Evolutionary conservation across 257 asterid genomes (phyloP).

Genomic region (Lantana camara): DNA sequence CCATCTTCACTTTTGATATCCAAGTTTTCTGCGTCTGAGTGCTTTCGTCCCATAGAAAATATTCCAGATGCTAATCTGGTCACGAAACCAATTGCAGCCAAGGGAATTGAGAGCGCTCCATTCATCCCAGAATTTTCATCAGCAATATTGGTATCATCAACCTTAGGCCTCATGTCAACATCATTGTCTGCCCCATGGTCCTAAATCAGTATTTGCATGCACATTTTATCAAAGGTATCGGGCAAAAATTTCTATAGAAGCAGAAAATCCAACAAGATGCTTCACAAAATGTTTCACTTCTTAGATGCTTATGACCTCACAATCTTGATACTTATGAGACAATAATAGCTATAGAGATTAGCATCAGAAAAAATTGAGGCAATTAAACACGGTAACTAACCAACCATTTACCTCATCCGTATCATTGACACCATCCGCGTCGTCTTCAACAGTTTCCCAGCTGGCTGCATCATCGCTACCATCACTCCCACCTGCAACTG

Average conservation of each 20-base stretch:
- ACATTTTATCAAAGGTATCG: conserved; percentile 20
- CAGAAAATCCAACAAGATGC: conserved; percentile 5
- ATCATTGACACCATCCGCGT: conserved; percentile 51
- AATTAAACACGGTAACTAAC: conserved; percentile 21
- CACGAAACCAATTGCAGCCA: conserved; percentile 91
- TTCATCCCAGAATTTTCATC: conserved; percentile 65
- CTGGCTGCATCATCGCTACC: conserved; percentile 87
- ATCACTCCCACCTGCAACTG: conserved; percentile 83
- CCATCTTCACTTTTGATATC: conserved; percentile 66
- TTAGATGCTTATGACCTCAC: no score
- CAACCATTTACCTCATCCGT: conserved; percentile 58
- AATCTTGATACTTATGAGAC: not conserved
- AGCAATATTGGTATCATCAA: conserved; percentile 47
- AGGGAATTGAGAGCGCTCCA: conserved; percentile 83
- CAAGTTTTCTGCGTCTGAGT: conserved; percentile 38
- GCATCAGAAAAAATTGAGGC: not conserved
- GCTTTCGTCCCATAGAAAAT: conserved; percentile 76
- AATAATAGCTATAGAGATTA: no score
- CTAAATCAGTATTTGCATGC: conserved; percentile 40
- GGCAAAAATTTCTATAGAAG: conserved; percentile 18
- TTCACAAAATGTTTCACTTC: not conserved
- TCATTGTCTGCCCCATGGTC: conserved; percentile 48
- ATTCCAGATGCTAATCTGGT: conserved; percentile 91
- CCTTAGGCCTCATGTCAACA: conserved; percentile 49
- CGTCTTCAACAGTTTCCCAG: conserved; percentile 99